phyloP scores from a whole-genome alignment of 2,329 filamentous ascomycete genomes.

The Cladophialophora chaetospira region DNA sequence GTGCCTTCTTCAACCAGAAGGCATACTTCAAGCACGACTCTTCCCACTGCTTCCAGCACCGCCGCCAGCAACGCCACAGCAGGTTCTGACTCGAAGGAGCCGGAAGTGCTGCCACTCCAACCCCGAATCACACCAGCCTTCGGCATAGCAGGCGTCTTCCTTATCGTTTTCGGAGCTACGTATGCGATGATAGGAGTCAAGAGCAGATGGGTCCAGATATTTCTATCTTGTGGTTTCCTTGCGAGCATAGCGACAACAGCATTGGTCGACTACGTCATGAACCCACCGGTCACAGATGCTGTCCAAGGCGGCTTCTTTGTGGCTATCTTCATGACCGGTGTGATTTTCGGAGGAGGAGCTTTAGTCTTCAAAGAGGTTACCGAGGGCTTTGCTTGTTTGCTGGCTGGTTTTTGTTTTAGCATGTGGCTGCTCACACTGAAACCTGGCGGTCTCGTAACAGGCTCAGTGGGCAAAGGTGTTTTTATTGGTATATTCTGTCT shows the following conservation, averaged over 20 bases:
- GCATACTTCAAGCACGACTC: slow-evolving; percentile 15
- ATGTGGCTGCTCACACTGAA: slow-evolving; percentile 89
- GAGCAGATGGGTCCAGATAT: slow-evolving; percentile 75
- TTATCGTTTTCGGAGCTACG: slow-evolving; percentile 70
- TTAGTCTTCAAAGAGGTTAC: slow-evolving; percentile 82
- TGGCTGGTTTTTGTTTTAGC: slow-evolving; percentile 80
- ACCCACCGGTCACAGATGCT: slow-evolving; percentile 69
- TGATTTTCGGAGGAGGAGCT: slow-evolving; percentile 71
- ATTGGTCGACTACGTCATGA: slow-evolving; percentile 87
- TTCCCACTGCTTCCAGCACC: slow-evolving; percentile 20
- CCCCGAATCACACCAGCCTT: slow-evolving; percentile 79
- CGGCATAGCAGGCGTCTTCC: slow-evolving; percentile 73
- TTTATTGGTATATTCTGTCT: slow-evolving; percentile 75
- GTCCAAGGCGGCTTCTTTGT: slow-evolving; percentile 87
- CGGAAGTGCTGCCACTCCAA: slow-evolving; percentile 62
- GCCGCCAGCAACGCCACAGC: slow-evolving; percentile 15
- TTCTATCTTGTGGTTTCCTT: slow-evolving; percentile 75
- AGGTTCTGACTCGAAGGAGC: slow-evolving; percentile 8
- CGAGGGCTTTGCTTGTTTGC: slow-evolving; percentile 79
- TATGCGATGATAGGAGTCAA: slow-evolving; percentile 81
- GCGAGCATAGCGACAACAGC: slow-evolving; percentile 72
- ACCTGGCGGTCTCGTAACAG: slow-evolving; percentile 71
- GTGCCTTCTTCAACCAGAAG: background rate
- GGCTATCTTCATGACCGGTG: slow-evolving; percentile 71
- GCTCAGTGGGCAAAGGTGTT: slow-evolving; percentile 64